Evolutionary conservation across 805 yeast species (phyloP), one percentile per base, ranked within the genome.

Genomic region (Metschnikowia lachancei): DNA sequence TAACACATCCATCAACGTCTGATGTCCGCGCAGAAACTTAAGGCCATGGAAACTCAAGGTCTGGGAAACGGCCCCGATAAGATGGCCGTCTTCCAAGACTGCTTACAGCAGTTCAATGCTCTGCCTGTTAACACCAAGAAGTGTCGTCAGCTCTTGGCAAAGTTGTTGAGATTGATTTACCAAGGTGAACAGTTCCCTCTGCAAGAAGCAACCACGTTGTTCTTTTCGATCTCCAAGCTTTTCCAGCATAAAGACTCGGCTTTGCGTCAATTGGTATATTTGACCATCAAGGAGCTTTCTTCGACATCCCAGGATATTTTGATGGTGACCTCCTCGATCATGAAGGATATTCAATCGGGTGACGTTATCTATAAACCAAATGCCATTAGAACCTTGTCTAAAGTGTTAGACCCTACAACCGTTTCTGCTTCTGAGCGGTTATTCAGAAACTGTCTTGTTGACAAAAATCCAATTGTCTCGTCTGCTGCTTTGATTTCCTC

Each of bases 271-370:
- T 79, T 87, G 72, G 96, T 92, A 14, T 94, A 92, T 62, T 75
- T 94, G 64, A 92, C 97, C 13, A 90, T 92, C 67, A 94, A 94
- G 72, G 97, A 92, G 66, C 78, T 94, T 52, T 80, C 92, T 41
- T 69, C 83, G 16, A 79, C 85, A 52, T 88, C 97, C 17, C 87
- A 88, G 56, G 97, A 94, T 67, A 89, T 90, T 47, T 78, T 94
- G 66, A 94, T 94, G 98, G 97, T 92, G 22, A 94, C 99, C 22
- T 88, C 97, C 2, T 90, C 96, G 22, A 91, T 94, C 62, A 94
- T 94, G 97, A 91, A 91, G 70, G 99, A 94, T 70, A 88, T 94
- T 45, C 97, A 95, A 70, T 84, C 83, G 55, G 92, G 92, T 47
- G 95, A 88, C 49, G 73, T 81, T 53, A 73, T 89, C 51, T 90